phyloP scores from a whole-genome alignment of 495 filamentous ascomycete genomes.

The Polyplosphaeria fusca region DNA sequence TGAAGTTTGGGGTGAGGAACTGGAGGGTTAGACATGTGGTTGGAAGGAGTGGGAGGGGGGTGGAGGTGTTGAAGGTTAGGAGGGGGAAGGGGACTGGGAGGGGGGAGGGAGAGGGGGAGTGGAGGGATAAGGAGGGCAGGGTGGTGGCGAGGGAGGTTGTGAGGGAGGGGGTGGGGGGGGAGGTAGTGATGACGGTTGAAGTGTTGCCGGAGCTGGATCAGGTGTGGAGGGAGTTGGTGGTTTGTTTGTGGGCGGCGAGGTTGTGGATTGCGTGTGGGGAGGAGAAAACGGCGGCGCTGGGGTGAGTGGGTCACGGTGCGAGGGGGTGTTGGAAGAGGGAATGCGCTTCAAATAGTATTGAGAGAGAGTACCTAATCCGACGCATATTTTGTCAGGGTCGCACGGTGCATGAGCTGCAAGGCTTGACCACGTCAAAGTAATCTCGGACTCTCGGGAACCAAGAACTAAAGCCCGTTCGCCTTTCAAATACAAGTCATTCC shows the following conservation, averaged over 20 bases:
- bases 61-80: background rate
- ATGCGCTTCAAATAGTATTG: no score
- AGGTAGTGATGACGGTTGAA: constrained; percentile 1
- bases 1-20: constrained; percentile 2
- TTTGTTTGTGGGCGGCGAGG: constrained; percentile 17
- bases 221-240: constrained; percentile 21
- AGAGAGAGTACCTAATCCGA: no score
- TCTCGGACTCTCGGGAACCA: no score
- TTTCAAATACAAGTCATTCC: no score
- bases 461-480: no score
- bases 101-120: constrained; percentile 9
- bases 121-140: constrained; percentile 14
- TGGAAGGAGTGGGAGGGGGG: background rate
- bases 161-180: constrained; percentile 3
- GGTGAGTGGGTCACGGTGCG: background rate
- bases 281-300: constrained; percentile 14
- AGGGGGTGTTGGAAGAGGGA: no score
- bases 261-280: constrained; percentile 19
- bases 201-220: constrained; percentile 17
- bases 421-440: no score
- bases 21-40: constrained; percentile 10
- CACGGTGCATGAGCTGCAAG: no score
- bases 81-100: background rate
- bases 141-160: constrained; percentile 16
- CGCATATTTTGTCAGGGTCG: no score